Evolutionary conservation across 306 rosid genomes (phyloP).

Genomic region (Sphenostylis stenocarpa): DNA sequence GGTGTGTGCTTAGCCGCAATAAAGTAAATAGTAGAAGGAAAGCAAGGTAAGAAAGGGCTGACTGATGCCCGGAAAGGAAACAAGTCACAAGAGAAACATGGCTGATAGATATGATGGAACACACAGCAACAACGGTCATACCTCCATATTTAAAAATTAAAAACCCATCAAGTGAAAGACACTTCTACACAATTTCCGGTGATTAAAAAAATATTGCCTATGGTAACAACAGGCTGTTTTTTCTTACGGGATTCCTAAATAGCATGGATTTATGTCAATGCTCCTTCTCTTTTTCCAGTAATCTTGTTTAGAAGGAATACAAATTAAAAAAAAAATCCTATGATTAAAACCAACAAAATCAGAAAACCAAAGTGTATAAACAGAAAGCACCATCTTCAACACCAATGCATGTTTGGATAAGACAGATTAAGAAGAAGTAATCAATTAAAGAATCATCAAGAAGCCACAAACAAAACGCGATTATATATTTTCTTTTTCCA

Average conservation of each 20-base stretch:
- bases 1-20: not conserved
- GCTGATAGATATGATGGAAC: not conserved
- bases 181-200: not conserved
- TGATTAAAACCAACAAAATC: slow-evolving; percentile 12
- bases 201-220: not conserved
- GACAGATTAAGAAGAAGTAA: not conserved
- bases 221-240: not conserved
- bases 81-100: not conserved
- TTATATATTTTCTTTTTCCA: not conserved
- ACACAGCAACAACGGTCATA: not conserved
- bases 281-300: not conserved
- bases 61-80: not conserved
- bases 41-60: not conserved
- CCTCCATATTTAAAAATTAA: not conserved
- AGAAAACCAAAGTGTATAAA: not conserved
- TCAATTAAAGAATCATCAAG: not conserved
- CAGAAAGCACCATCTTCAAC: not conserved
- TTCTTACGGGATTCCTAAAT: not conserved
- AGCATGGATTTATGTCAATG: not conserved
- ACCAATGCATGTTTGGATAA: not conserved
- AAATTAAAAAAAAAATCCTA: not conserved
- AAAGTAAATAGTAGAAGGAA: not conserved
- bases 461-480: not conserved
- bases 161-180: not conserved
- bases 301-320: not conserved